Evolutionary conservation across 345 rosid species (phyloP), one percentile per base, ranked within the genome.

Genomic region (Melaleuca alternifolia): DNA sequence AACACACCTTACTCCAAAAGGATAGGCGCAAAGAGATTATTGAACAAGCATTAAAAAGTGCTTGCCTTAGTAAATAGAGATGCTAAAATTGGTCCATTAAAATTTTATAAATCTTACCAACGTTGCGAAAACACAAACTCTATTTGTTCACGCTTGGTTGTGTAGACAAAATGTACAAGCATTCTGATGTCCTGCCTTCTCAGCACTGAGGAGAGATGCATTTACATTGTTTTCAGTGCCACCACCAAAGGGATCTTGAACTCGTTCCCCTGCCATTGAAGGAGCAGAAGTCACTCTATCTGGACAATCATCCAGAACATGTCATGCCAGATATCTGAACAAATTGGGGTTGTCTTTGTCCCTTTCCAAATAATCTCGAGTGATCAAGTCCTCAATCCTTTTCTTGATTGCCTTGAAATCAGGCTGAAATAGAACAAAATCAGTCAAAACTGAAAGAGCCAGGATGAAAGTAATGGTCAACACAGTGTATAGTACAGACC

Each of bases 341-440:
- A 89, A 51, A 89, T 92, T 95, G 13, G 91, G 92, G 56, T 96
- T 95, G 71, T 95, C 98, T 87, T 94, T 93, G 91, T 95, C 98
- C 86, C 98, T 95, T 89, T 98, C 99, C 91, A 98, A 87, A 84
- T 98, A 98, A 82, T 98, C 99, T 53, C 96, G 91, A 1, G 95
- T 91, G 53, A 98, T 98, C 61, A 98, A 90, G 89, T 98, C 99
- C 92, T 98, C 99, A 83, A 95, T 96, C 83, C 99, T 91, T 88
- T 98, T 98, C 94, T 98, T 98, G 59, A 98, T 98, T 21, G 96
- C 98, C 92, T 95, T 98, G 15, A 95, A 92, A 90, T 98, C 98
- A 83, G 99, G 99, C 99, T 98, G 96, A 92, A 88, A 16, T 61
- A 46, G 57, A 41, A 48, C 53, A 57, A 62, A 21, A 26, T 12